phyloP scores from a whole-genome alignment of 1,139 yeast species.

The Geotrichum histeridarum region DNA sequence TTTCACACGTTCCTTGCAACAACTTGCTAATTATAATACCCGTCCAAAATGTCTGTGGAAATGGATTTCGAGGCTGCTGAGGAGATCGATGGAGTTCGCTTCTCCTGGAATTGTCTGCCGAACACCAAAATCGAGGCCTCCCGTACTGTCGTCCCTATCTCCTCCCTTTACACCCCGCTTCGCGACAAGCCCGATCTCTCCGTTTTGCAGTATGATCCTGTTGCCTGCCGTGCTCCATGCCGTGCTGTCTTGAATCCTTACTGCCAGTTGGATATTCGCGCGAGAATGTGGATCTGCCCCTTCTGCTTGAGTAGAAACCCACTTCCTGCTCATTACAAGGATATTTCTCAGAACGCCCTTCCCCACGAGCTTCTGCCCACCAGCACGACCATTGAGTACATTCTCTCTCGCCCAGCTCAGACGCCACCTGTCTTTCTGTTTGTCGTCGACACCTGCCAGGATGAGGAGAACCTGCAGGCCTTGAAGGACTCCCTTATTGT shows the following conservation, averaged over 20 bases:
- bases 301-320: slow-evolving; percentile 80
- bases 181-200: slow-evolving; percentile 74
- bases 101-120: slow-evolving; percentile 89
- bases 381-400: slow-evolving; percentile 84
- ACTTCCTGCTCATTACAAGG: slow-evolving; percentile 84
- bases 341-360: slow-evolving; percentile 72
- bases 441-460: slow-evolving; percentile 91
- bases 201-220: slow-evolving; percentile 85
- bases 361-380: slow-evolving; percentile 79
- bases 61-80: slow-evolving; percentile 78
- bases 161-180: slow-evolving; percentile 90
- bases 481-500: slow-evolving; percentile 81
- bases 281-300: slow-evolving; percentile 87
- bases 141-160: slow-evolving; percentile 90
- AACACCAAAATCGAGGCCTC: slow-evolving; percentile 85
- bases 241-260: slow-evolving; percentile 85
- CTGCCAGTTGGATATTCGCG: slow-evolving; percentile 69
- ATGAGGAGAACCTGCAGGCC: slow-evolving; percentile 84
- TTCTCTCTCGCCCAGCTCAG: slow-evolving; percentile 80
- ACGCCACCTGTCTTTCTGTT: slow-evolving; percentile 90
- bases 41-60: neutral
- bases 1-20: neutral
- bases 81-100: slow-evolving; percentile 83
- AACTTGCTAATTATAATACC: neutral
- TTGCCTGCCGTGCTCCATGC: slow-evolving; percentile 77